Evolutionary conservation across 192 early-diverging fungal species (phyloP).

Genomic region (Blastocladiella britannica): DNA sequence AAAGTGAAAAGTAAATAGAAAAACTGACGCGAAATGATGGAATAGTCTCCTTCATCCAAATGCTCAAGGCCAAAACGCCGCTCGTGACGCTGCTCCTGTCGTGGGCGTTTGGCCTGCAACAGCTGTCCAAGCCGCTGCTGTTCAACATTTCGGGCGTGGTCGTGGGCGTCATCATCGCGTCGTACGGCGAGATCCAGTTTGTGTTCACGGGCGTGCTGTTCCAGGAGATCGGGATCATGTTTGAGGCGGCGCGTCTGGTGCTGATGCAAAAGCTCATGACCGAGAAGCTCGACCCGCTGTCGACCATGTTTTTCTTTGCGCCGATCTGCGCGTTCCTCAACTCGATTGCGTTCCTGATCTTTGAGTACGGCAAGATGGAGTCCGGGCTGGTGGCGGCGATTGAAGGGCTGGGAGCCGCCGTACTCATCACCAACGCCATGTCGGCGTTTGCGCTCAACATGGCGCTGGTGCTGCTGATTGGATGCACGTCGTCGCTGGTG

Average conservation of each 20-base stretch:
- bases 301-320: slow-evolving; percentile 14
- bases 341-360: slow-evolving; percentile 8
- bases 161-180: slow-evolving; percentile 11
- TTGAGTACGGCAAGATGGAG: slow-evolving; percentile 6
- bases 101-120: slow-evolving; percentile 3
- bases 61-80: slow-evolving; percentile 18
- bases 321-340: slow-evolving; percentile 18
- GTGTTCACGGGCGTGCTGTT: slow-evolving; percentile 8
- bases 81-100: slow-evolving; percentile 10
- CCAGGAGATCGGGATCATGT: slow-evolving; percentile 9
- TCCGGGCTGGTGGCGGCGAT: slow-evolving; percentile 1
- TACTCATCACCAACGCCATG: slow-evolving; percentile 9
- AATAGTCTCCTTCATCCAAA: slow-evolving; percentile 13
- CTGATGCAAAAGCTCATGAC: slow-evolving; percentile 14
- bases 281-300: slow-evolving; percentile 14
- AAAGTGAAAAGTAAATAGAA: too few relatives aligned
- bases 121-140: slow-evolving; percentile 4
- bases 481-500: slow-evolving; percentile 16
- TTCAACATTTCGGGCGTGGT: slow-evolving; percentile 11
- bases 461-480: slow-evolving; percentile 14
- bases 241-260: slow-evolving; percentile 13
- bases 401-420: slow-evolving; percentile 2
- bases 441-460: slow-evolving; percentile 16
- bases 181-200: slow-evolving; percentile 13
- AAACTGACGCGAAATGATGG: too few relatives aligned